A percentile compares a stretch with the other conserved stretches of the same genome.
phyloP scores from a whole-genome alignment of 2,329 filamentous ascomycete species.

The Alternaria dauci region DNA sequence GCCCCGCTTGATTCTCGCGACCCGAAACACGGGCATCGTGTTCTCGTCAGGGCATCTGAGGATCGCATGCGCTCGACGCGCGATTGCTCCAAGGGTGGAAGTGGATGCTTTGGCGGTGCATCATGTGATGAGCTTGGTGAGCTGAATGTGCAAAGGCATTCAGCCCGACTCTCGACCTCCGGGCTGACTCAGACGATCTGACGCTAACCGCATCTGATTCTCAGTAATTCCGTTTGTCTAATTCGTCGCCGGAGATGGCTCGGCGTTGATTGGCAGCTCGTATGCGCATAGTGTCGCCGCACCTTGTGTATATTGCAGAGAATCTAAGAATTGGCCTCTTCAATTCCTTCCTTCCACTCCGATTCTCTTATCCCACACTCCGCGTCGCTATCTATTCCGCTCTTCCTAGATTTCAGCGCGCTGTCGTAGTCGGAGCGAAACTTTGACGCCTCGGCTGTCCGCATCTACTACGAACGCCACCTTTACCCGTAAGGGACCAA shows the following conservation, averaged over 20 bases:
- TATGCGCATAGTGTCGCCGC: constrained; percentile 10
- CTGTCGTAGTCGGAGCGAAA: constrained; percentile 5
- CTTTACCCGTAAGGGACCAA: background rate
- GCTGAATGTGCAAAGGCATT: background rate
- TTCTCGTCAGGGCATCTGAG: background rate
- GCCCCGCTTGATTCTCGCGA: background rate
- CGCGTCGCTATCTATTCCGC: background rate
- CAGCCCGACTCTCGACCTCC: background rate
- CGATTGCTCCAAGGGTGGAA: background rate
- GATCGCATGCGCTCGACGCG: background rate
- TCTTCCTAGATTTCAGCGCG: background rate
- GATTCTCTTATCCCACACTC: background rate
- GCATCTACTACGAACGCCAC: constrained; percentile 17
- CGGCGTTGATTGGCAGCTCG: constrained; percentile 13
- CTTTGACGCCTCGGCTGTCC: constrained; percentile 21
- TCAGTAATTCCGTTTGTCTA: constrained; percentile 19
- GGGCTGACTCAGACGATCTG: background rate
- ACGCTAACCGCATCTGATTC: constrained; percentile 10
- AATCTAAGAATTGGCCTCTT: background rate
- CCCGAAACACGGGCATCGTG: background rate
- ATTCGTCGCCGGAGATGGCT: constrained; percentile 21
- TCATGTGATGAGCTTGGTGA: background rate
- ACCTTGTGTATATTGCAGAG: background rate
- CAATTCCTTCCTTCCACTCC: background rate
- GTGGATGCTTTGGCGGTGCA: background rate